Evolutionary conservation across 345 rosid genomes (phyloP).

Genomic region (Crucihimalaya himalaica): DNA sequence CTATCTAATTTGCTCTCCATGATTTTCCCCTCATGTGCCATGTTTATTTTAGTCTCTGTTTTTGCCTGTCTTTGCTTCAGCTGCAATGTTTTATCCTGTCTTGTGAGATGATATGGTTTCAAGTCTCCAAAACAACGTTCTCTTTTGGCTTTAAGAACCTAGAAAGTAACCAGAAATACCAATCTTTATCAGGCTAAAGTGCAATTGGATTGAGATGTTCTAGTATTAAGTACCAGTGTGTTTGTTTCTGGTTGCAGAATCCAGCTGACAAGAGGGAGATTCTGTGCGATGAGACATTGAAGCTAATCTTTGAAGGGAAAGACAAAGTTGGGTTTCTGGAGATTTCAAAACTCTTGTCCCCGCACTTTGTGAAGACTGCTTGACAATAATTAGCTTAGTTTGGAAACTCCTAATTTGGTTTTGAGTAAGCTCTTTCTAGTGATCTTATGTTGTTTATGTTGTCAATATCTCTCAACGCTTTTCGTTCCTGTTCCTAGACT

Average conservation of each 20-base stretch:
- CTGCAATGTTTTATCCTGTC: too few species aligned
- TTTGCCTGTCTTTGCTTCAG: too few species aligned
- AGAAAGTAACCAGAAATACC: neutral
- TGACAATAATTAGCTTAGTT: conserved; percentile 17
- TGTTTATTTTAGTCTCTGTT: too few species aligned
- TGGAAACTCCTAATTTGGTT: neutral
- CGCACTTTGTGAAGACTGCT: conserved; percentile 62
- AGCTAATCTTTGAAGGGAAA: conserved; percentile 70
- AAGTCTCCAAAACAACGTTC: neutral
- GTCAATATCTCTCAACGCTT: conserved; percentile 19
- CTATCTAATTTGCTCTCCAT: neutral
- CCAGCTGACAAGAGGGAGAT: conserved; percentile 69
- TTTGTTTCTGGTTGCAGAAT: conserved; percentile 50
- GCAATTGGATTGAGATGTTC: neutral
- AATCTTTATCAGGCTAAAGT: neutral
- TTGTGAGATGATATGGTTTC: conserved; percentile 15
- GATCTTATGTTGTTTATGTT: conserved; percentile 15
- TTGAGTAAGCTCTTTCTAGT: neutral
- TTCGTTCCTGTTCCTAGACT: neutral
- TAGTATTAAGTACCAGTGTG: conserved; percentile 2
- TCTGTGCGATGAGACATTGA: conserved; percentile 71
- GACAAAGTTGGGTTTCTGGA: conserved; percentile 72
- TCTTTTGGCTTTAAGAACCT: neutral
- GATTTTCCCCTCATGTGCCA: too few species aligned
- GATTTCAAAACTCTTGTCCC: conserved; percentile 63